Percentiles rank a stretch among this genome's conserved stretches.
phyloP scores from a whole-genome alignment of 2,329 filamentous ascomycete species.

The Venturiaceae sp. region DNA sequence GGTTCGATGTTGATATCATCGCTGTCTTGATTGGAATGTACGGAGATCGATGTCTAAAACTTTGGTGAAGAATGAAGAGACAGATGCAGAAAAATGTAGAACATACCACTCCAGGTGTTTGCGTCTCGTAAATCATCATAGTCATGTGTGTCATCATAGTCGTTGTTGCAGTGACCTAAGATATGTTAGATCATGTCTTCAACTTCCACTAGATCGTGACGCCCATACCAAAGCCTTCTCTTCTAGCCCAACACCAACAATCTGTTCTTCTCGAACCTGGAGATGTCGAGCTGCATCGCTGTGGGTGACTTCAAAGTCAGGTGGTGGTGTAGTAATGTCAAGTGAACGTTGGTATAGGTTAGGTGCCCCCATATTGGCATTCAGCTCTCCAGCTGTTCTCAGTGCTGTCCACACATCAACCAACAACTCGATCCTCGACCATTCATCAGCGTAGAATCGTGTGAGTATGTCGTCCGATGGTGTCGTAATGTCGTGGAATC shows the following conservation, averaged over 20 bases:
- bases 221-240: not conserved
- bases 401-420: not conserved
- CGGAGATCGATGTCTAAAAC: not conserved
- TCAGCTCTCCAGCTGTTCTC: not conserved
- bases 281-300: not conserved
- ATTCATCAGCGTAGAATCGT: not conserved
- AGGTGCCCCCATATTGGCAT: not conserved
- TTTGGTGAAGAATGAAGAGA: not conserved
- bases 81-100: not conserved
- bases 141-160: not conserved
- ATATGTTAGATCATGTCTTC: not conserved
- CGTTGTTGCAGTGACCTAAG: constrained; percentile 1
- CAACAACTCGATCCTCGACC: not conserved
- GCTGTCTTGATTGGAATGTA: not conserved
- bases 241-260: not conserved
- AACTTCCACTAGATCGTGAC: not conserved
- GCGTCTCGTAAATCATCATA: not conserved
- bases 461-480: not conserved
- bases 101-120: not conserved
- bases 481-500: not conserved
- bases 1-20: not conserved
- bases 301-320: not conserved
- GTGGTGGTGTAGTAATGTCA: not conserved
- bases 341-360: not conserved
- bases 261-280: not conserved